Evolutionary conservation across 73 alveolate genomes (phyloP).

Genomic region (Stentor roeselii): DNA sequence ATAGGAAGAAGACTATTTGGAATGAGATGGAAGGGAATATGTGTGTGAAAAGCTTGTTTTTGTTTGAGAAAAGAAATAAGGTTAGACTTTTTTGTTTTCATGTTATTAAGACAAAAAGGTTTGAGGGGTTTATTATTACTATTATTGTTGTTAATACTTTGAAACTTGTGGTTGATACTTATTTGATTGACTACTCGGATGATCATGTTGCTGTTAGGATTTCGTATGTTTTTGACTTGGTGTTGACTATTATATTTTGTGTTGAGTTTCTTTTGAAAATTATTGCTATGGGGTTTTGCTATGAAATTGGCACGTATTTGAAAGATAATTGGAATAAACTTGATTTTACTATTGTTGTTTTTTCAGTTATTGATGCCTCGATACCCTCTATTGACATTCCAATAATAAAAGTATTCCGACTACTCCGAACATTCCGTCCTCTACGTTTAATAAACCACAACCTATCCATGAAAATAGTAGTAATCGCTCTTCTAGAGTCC

Average conservation of each 20-base stretch:
- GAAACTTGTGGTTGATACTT: slow-evolving; percentile 23
- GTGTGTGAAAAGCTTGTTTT: background rate
- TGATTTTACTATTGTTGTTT: slow-evolving; percentile 29
- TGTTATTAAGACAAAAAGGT: background rate
- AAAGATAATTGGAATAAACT: slow-evolving; percentile 49
- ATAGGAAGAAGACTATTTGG: slow-evolving; percentile 16
- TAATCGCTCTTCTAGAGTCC: slow-evolving; percentile 82
- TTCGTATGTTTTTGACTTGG: background rate
- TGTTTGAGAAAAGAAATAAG: background rate
- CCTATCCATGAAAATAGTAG: slow-evolving; percentile 79
- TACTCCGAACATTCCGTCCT: slow-evolving; percentile 87
- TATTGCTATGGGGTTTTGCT: slow-evolving; percentile 71
- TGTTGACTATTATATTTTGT: slow-evolving; percentile 34
- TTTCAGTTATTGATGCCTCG: slow-evolving; percentile 65
- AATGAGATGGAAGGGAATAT: background rate
- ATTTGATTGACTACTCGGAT: slow-evolving; percentile 1
- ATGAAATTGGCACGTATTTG: slow-evolving; percentile 23
- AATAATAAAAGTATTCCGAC: slow-evolving; percentile 78
- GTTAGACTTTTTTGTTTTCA: background rate
- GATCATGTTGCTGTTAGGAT: slow-evolving; percentile 26
- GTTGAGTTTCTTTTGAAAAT: slow-evolving; percentile 64
- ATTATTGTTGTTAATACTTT: background rate
- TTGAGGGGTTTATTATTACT: background rate
- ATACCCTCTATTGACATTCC: slow-evolving; percentile 56
- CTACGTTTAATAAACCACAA: slow-evolving; percentile 84